phyloP scores from a whole-genome alignment of 805 yeast species.

The Ogataea zsoltii region DNA sequence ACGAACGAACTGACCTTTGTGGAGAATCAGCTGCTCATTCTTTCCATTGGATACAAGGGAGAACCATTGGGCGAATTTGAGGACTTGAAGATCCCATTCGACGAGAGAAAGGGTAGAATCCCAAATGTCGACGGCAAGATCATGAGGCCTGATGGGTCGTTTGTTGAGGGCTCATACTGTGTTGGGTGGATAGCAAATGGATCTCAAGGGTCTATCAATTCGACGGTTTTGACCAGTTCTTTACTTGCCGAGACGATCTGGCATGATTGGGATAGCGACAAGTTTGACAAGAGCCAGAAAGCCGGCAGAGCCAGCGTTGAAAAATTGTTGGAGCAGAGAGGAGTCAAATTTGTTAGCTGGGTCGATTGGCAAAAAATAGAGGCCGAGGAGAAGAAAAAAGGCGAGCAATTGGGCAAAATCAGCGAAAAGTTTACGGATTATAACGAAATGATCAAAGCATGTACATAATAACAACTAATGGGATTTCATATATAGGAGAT shows the following conservation, averaged over 20 bases:
- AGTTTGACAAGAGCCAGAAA: conserved; percentile 18
- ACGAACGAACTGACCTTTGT: conserved; percentile 37
- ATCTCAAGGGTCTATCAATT: conserved; percentile 86
- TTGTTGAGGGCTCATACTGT: conserved; percentile 58
- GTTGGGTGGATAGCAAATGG: conserved; percentile 92
- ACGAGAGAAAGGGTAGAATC: conserved; percentile 43
- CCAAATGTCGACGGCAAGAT: conserved; percentile 49
- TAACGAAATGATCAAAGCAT: conserved; percentile 47
- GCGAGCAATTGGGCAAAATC: conserved; percentile 49
- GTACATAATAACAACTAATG: conserved; percentile 5
- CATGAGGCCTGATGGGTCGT: conserved; percentile 26
- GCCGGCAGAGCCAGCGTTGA: conserved; percentile 35
- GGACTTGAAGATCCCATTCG: conserved; percentile 51
- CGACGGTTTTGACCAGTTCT: conserved; percentile 84
- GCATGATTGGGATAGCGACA: conserved; percentile 42
- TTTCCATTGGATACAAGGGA: conserved; percentile 84
- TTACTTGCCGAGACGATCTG: conserved; percentile 67
- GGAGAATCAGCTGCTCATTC: conserved; percentile 65
- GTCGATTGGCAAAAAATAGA: conserved; percentile 64
- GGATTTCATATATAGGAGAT: too few species aligned
- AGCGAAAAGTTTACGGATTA: conserved; percentile 56
- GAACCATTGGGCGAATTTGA: conserved; percentile 59
- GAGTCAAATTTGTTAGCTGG: conserved; percentile 51
- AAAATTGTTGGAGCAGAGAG: conserved; percentile 20
- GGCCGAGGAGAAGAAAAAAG: conserved; percentile 49